Conservation (phyloP, 2,329 filamentous ascomycete species). For the Decorospora gaudefroyi region DNA sequence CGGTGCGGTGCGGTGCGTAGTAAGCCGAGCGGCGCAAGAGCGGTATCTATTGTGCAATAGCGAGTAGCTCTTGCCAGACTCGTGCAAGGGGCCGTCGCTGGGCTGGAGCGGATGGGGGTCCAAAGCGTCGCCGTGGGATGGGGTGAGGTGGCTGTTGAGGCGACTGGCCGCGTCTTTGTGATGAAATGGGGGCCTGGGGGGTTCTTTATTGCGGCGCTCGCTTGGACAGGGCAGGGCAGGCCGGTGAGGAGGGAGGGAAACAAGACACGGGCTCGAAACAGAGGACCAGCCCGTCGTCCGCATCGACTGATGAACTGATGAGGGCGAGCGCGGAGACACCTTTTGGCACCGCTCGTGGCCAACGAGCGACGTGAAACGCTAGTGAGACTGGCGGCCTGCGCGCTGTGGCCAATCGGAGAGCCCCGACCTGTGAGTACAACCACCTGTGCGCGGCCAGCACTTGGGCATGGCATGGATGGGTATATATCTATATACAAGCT, state of each 20-base stretch:
- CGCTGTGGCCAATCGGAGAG: constrained; percentile 8
- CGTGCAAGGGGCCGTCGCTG: constrained; percentile 1
- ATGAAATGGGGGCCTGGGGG: constrained; percentile 14
- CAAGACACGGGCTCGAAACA: constrained; percentile 26
- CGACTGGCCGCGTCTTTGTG: constrained; percentile 13
- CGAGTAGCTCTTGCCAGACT: not conserved
- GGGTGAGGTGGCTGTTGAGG: constrained; percentile 7
- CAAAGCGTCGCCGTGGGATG: constrained; percentile 9
- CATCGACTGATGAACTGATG: constrained; percentile 8
- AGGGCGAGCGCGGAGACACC: constrained; percentile 17
- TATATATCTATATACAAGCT: too few species aligned
- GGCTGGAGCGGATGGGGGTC: constrained; percentile 6
- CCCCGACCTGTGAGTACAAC: constrained; percentile 1
- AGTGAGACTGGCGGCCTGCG: constrained; percentile 11
- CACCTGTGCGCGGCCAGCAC: constrained; percentile 1
- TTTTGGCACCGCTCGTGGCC: constrained; percentile 21
- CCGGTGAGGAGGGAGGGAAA: constrained; percentile 8
- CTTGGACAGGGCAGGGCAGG: constrained; percentile 1
- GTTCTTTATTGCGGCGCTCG: constrained; percentile 21
- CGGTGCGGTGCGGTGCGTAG: too few species aligned
- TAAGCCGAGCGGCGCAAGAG: constrained; percentile 9
- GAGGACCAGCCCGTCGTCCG: constrained; percentile 9
- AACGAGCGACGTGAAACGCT: constrained; percentile 19
- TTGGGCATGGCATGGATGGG: too few species aligned
- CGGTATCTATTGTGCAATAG: constrained; percentile 1